These are phyloP conservation scores for Globisporangium polare DNA, from an alignment of 352 stramenopile species.

Conservation along the genomic window DNA sequence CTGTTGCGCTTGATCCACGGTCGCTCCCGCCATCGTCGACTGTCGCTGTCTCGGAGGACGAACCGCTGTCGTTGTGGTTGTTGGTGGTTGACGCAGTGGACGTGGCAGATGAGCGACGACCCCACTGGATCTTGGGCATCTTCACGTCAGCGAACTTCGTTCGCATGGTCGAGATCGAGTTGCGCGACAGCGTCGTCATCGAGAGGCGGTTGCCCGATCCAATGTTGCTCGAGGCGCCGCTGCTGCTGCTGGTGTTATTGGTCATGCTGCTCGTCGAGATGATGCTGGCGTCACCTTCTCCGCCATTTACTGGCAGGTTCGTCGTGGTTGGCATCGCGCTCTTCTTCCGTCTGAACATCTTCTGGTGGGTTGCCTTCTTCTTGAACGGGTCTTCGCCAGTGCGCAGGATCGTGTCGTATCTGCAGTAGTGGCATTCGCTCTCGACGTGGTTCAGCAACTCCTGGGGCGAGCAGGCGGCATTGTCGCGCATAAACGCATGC, in stretches of 20 bases:
- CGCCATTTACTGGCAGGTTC: conserved; percentile 65
- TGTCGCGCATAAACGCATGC: conserved; percentile 82
- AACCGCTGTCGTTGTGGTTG: conserved; percentile 52
- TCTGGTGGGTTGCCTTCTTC: conserved; percentile 35
- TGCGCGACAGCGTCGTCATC: conserved; percentile 41
- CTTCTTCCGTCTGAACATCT: conserved; percentile 51
- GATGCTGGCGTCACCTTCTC: conserved; percentile 66
- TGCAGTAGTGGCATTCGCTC: conserved; percentile 72
- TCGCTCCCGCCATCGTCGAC: conserved; percentile 64
- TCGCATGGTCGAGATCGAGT: conserved; percentile 47
- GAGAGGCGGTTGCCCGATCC: conserved; percentile 30
- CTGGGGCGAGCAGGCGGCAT: conserved; percentile 41
- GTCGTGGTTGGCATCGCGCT: conserved; percentile 64
- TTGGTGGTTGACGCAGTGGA: conserved; percentile 19
- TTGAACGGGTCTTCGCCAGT: conserved; percentile 67
- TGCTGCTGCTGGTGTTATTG: conserved; percentile 20
- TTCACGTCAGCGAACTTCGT: conserved; percentile 63
- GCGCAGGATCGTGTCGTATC: conserved; percentile 67
- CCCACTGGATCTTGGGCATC: conserved; percentile 61
- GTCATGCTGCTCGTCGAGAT: conserved; percentile 51
- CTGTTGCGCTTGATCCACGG: conserved; percentile 43
- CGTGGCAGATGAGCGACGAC: conserved; percentile 34
- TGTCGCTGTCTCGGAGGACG: conserved; percentile 59
- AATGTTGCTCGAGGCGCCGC: conserved; percentile 15
- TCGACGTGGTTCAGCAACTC: conserved; percentile 70